Percentiles rank a stretch among this genome's conserved stretches.
Conservation (phyloP, 2,329 filamentous ascomycete species). For the Talaromyces islandicus region DNA sequence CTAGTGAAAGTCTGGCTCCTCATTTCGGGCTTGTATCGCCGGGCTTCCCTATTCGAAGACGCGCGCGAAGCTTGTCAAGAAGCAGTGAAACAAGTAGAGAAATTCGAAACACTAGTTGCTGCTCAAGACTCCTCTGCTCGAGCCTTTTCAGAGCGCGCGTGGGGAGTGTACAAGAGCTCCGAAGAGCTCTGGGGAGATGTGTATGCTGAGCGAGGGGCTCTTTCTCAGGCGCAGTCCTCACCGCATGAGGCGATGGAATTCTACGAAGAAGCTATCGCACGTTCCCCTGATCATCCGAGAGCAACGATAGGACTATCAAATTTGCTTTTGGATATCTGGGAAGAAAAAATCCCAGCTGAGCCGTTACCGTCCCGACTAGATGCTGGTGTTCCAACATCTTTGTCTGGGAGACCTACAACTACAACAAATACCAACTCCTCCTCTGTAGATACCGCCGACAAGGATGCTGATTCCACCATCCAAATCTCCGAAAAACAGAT, state of each 20-base stretch:
- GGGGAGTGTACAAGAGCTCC: conserved; percentile 74
- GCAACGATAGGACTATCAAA: conserved; percentile 79
- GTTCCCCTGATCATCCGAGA: conserved; percentile 70
- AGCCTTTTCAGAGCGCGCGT: conserved; percentile 59
- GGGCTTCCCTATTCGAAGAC: conserved; percentile 74
- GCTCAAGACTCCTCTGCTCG: conserved; percentile 57
- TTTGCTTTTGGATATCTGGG: conserved; percentile 81
- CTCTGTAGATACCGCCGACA: neutral
- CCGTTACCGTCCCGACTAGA: conserved; percentile 25
- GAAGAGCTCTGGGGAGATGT: conserved; percentile 83
- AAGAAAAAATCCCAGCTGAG: conserved; percentile 38
- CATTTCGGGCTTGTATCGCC: conserved; percentile 80
- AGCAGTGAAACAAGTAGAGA: conserved; percentile 68
- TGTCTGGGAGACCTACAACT: conserved; percentile 9
- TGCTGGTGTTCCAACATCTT: conserved; percentile 20
- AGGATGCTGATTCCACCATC: neutral
- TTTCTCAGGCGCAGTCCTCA: conserved; percentile 56
- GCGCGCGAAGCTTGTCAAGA: conserved; percentile 73
- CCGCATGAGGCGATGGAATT: conserved; percentile 66
- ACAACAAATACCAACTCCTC: neutral
- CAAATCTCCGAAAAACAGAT: neutral
- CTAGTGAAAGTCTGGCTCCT: conserved; percentile 83
- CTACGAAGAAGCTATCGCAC: conserved; percentile 76
- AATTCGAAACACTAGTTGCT: conserved; percentile 62
- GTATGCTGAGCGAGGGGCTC: conserved; percentile 67